phyloP scores from a whole-genome alignment of 2,329 filamentous ascomycete genomes.

The Penicillium corylophilum region DNA sequence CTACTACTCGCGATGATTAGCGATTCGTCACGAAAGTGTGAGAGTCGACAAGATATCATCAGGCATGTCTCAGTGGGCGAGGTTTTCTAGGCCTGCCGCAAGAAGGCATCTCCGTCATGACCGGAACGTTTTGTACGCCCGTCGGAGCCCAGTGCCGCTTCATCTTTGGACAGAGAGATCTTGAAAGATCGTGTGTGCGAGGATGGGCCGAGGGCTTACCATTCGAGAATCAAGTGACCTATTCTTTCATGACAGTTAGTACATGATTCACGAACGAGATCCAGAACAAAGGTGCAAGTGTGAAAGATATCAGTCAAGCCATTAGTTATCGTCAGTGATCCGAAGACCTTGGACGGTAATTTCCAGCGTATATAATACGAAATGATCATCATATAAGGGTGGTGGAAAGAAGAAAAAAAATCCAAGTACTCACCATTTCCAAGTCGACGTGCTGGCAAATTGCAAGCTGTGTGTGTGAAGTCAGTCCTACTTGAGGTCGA shows the following conservation, averaged over 20 bases:
- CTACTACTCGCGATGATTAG: constrained; percentile 28
- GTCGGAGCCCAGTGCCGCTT: constrained; percentile 95
- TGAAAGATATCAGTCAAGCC: constrained; percentile 72
- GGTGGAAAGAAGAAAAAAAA: constrained; percentile 34
- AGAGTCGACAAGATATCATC: constrained; percentile 21
- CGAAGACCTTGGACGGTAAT: constrained; percentile 84
- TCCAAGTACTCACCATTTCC: constrained; percentile 25
- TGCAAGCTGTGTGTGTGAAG: neutral
- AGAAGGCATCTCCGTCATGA: constrained; percentile 83
- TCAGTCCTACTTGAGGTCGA: constrained; percentile 17
- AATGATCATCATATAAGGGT: constrained; percentile 57
- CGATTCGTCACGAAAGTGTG: constrained; percentile 22
- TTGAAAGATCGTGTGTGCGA: neutral
- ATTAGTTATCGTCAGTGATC: constrained; percentile 74
- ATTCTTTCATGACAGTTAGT: constrained; percentile 24
- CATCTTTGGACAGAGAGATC: constrained; percentile 35
- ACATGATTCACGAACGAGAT: constrained; percentile 4
- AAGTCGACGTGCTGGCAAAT: neutral
- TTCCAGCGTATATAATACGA: constrained; percentile 74
- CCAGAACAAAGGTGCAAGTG: constrained; percentile 17
- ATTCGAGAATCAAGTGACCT: constrained; percentile 7
- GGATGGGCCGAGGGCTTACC: constrained; percentile 25
- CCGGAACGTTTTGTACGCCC: constrained; percentile 50
- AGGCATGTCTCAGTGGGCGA: constrained; percentile 78
- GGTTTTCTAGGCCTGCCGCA: constrained; percentile 99